Evolutionary conservation across 1,284 basidiomycete genomes (phyloP).

Genomic region (Ceraceosorus guamensis): DNA sequence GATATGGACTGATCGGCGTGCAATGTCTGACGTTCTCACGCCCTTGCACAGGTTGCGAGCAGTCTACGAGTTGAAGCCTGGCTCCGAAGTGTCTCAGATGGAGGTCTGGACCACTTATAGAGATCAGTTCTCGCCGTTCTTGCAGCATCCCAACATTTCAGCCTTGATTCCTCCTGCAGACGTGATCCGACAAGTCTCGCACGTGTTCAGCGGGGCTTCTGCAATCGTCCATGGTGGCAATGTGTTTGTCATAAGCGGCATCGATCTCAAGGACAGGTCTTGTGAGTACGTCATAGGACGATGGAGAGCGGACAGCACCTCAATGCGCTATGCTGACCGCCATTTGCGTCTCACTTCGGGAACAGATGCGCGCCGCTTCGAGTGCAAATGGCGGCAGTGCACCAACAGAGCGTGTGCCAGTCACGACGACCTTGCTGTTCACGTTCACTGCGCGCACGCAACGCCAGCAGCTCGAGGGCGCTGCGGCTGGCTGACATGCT

Average conservation of each 20-base stretch:
- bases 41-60: no score
- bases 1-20: no score
- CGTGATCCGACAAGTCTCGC: constrained; percentile 74
- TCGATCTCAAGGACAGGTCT: constrained; percentile 49
- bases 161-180: constrained; percentile 69
- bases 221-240: constrained; percentile 71
- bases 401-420: no score
- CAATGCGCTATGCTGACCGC: not conserved
- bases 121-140: constrained; percentile 51
- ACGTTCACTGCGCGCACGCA: constrained; percentile 25
- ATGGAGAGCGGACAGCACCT: not conserved
- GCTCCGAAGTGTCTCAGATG: constrained; percentile 75
- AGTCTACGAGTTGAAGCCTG: constrained; percentile 64
- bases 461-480: constrained; percentile 17
- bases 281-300: constrained; percentile 1
- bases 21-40: no score
- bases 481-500: constrained; percentile 35
- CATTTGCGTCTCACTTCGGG: not conserved
- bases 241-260: constrained; percentile 71
- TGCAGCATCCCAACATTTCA: constrained; percentile 55
- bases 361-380: constrained; percentile 2
- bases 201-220: constrained; percentile 68
- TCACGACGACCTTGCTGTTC: constrained; percentile 17
- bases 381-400: constrained; percentile 36
- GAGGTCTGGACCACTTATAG: constrained; percentile 83